Conservation (phyloP, 2,329 filamentous ascomycete genomes). For the Pseudogymnoascus sp. region DNA sequence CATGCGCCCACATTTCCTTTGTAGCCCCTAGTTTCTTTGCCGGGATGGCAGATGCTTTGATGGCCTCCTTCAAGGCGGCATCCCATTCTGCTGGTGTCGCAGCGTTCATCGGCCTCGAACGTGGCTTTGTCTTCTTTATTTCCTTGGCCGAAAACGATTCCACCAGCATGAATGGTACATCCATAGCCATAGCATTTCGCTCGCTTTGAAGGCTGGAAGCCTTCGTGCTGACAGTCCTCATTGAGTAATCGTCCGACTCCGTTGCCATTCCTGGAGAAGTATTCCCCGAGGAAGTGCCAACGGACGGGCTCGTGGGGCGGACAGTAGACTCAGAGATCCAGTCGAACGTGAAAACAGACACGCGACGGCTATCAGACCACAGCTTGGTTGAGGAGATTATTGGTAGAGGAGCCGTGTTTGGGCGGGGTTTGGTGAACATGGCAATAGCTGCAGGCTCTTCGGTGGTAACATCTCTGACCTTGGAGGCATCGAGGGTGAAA, state of each 20-base stretch:
- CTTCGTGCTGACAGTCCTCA: slow-evolving; percentile 28
- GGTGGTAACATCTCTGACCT: slow-evolving; percentile 17
- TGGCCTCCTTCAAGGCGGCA: not conserved
- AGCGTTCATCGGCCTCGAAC: slow-evolving; percentile 19
- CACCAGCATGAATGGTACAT: slow-evolving; percentile 9
- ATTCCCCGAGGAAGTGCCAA: slow-evolving; percentile 20
- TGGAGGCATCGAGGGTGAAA: slow-evolving; percentile 15
- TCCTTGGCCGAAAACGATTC: slow-evolving; percentile 5
- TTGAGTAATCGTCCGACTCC: slow-evolving; percentile 25
- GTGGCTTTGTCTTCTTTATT: slow-evolving; percentile 2
- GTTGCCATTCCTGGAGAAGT: slow-evolving; percentile 27
- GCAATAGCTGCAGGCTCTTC: slow-evolving; percentile 21
- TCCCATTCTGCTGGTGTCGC: slow-evolving; percentile 6
- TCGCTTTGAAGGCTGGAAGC: slow-evolving; percentile 23
- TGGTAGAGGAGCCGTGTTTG: slow-evolving; percentile 9
- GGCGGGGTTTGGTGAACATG: slow-evolving; percentile 21
- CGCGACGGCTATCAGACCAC: slow-evolving; percentile 21
- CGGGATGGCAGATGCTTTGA: not conserved
- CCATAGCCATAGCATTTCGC: slow-evolving; percentile 14
- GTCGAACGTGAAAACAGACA: slow-evolving; percentile 15
- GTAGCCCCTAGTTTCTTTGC: not conserved
- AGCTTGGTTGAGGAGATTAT: slow-evolving; percentile 21
- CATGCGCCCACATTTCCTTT: slow-evolving; percentile 7
- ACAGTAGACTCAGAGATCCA: slow-evolving; percentile 30
- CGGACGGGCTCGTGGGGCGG: slow-evolving; percentile 24